Conservation (phyloP, 441 rosid genomes). For the Rhodomyrtus psidioides region DNA sequence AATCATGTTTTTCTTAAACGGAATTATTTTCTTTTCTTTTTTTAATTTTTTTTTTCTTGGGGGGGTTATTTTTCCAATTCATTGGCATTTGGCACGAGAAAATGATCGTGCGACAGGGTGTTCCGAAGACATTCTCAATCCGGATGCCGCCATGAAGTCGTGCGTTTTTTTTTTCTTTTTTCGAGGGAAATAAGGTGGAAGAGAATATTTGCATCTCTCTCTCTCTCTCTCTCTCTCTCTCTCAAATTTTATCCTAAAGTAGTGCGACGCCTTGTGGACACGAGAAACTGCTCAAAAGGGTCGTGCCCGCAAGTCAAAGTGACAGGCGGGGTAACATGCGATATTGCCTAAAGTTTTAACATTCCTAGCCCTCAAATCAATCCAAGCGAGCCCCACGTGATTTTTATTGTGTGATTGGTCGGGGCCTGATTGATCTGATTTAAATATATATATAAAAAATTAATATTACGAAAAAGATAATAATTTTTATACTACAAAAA, state of each 20-base stretch:
- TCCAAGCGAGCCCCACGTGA: no score
- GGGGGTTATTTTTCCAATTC: background rate
- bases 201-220: background rate
- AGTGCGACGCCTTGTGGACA: background rate
- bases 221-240: background rate
- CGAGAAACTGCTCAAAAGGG: background rate
- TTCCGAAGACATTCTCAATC: background rate
- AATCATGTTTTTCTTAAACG: background rate
- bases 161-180: background rate
- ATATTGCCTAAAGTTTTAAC: background rate
- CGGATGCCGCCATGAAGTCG: background rate
- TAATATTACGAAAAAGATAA: no score
- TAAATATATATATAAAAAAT: no score
- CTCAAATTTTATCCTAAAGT: background rate
- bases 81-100: background rate
- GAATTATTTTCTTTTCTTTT: no score
- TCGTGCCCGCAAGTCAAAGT: background rate
- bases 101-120: background rate
- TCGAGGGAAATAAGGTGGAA: background rate
- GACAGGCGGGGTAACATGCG: background rate
- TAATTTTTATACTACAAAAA: no score
- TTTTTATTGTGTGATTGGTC: no score
- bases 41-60: accelerated
- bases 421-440: no score
- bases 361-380: no score